phyloP scores from a whole-genome alignment of 2,329 filamentous ascomycete species.

The Monosporascus ibericus region DNA sequence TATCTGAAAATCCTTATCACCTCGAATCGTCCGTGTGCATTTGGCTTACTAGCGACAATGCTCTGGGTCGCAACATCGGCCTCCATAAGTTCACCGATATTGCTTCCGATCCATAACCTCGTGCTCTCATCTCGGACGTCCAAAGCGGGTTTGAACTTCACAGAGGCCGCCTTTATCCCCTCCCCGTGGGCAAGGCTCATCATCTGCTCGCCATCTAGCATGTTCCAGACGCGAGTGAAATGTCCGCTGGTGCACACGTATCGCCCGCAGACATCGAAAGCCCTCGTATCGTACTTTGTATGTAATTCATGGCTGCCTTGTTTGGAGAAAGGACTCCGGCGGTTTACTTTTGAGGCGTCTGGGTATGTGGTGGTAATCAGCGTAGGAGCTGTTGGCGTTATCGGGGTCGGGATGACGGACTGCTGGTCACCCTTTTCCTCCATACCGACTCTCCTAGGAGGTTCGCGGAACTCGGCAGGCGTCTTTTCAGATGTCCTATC shows the following conservation, averaged over 20 bases:
- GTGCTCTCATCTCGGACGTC: slow-evolving; percentile 75
- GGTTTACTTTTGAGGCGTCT: slow-evolving; percentile 77
- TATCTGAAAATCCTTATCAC: slow-evolving; percentile 82
- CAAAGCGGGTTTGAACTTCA: slow-evolving; percentile 78
- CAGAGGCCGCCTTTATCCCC: slow-evolving; percentile 71
- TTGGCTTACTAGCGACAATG: slow-evolving; percentile 61
- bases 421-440: slow-evolving; percentile 10
- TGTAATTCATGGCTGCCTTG: slow-evolving; percentile 68
- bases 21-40: slow-evolving; percentile 71
- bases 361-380: slow-evolving; percentile 64
- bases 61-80: slow-evolving; percentile 72
- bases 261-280: slow-evolving; percentile 84
- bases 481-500: slow-evolving; percentile 35
- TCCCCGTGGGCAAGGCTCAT: slow-evolving; percentile 82
- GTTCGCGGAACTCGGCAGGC: slow-evolving; percentile 31
- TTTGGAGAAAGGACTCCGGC: slow-evolving; percentile 71
- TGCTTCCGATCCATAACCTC: slow-evolving; percentile 85
- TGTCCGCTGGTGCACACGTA: slow-evolving; percentile 82
- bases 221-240: slow-evolving; percentile 81
- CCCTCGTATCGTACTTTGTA: slow-evolving; percentile 79
- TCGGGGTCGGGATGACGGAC: slow-evolving; percentile 9
- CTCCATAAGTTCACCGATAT: slow-evolving; percentile 81
- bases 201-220: slow-evolving; percentile 73
- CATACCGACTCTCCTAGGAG: slow-evolving; percentile 17
- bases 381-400: slow-evolving; percentile 31